A percentile compares a stretch with the other conserved stretches of the same genome.
phyloP scores from a whole-genome alignment of 2,329 filamentous ascomycete genomes.

The Fusarium dimerum region DNA sequence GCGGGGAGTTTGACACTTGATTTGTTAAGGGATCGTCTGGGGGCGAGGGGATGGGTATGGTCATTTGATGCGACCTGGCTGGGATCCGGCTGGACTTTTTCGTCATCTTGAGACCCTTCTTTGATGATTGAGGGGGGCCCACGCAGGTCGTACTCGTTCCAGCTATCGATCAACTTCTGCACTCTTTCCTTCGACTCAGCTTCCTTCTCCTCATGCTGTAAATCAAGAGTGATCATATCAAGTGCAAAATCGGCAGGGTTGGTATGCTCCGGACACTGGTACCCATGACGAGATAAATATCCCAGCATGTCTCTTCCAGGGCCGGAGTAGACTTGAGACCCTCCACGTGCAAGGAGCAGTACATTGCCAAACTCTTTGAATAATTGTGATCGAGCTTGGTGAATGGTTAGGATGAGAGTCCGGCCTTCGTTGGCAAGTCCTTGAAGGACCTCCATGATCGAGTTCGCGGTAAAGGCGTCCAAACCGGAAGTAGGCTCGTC shows the following conservation, averaged over 20 bases:
- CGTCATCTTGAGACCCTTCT: not conserved
- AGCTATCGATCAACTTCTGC: slow-evolving; percentile 58
- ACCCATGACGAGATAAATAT: slow-evolving; percentile 62
- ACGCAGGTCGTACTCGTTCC: slow-evolving; percentile 40
- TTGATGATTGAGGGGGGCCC: not conserved
- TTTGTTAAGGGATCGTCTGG: slow-evolving; percentile 45
- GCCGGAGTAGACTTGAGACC: slow-evolving; percentile 68
- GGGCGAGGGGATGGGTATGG: slow-evolving; percentile 15
- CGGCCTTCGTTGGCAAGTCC: slow-evolving; percentile 72
- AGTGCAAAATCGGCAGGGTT: slow-evolving; percentile 79
- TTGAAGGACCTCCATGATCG: slow-evolving; percentile 73
- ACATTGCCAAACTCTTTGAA: slow-evolving; percentile 73
- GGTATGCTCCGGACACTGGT: slow-evolving; percentile 66
- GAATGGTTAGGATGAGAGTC: slow-evolving; percentile 75
- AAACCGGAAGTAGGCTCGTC: slow-evolving; percentile 78
- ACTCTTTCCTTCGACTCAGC: slow-evolving; percentile 64
- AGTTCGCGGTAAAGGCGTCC: slow-evolving; percentile 76
- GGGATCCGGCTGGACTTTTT: not conserved
- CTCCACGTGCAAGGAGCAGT: slow-evolving; percentile 69
- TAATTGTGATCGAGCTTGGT: slow-evolving; percentile 73
- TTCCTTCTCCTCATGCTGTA: slow-evolving; percentile 66
- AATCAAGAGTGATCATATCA: slow-evolving; percentile 74
- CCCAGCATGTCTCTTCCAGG: slow-evolving; percentile 62
- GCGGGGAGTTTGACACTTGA: slow-evolving; percentile 63
- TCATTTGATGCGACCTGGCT: not conserved